Evolutionary conservation across 2,329 filamentous ascomycete genomes (phyloP), one percentile per base, ranked within the genome.

Genomic region (Tolypocladium sp.): DNA sequence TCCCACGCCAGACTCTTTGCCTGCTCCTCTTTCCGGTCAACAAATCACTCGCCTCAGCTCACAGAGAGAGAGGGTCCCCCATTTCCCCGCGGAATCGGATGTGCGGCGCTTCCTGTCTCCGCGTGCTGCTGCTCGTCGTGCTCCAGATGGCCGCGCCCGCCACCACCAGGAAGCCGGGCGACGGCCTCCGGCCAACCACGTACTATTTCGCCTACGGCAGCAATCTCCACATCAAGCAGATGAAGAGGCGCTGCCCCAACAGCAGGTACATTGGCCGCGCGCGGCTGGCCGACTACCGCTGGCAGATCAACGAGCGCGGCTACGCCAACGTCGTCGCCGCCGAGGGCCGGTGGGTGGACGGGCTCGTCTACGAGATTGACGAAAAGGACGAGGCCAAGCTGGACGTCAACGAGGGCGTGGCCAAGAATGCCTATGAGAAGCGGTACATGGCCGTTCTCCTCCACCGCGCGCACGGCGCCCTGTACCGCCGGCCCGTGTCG

Each of bases 181-280:
- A 4, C 27, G 65, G 63, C 56, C 57, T 63, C 58, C 64, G 63
- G 60, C 63, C 65, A 60, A 63, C 66, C 62, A 70, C 71, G 59
- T 71, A 69, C 56, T 79, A 79, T 66, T 79, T 79, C 62, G 77
- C 76, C 41, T 79, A 78, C 58, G 77, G 76, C 54, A 78, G 75
- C 65, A 79, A 79, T 63, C 69, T 79, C 52, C 73, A 72, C 62
- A 67, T 76, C 58, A 68, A 70, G 57, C 76, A 79, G 67, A 79
- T 80, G 77, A 72, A 71, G 60, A 63, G 64, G 25, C 70, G 76
- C 60, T 79, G 77, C 57, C 77, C 77, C 25, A 69, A 69, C 27
- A 76, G 74, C 66, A 68, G 63, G 30, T 73, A 72, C 62, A 67
- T 77, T 60, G 76, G 76, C 6, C 66, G 67, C 15, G 77, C 70